A percentile compares a stretch with the other conserved stretches of the same genome.
Evolutionary conservation across 2,329 filamentous ascomycete species (phyloP).

Genomic region (Aspergillus neoniger): DNA sequence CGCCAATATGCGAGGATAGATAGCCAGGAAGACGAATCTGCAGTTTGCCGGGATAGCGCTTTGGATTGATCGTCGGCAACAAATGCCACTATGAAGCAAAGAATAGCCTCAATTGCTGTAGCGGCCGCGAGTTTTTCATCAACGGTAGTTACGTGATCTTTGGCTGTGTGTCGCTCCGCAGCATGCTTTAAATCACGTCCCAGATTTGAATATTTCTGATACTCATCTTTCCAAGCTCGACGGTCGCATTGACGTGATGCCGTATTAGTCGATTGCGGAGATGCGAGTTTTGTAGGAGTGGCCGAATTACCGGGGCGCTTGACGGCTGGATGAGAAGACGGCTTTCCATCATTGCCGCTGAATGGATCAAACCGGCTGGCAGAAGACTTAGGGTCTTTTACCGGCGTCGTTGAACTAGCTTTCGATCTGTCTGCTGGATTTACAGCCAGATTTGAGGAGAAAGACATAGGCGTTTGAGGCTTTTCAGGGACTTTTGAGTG

Average conservation of each 20-base stretch:
- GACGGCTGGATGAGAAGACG: conserved; percentile 35
- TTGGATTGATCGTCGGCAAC: conserved; percentile 46
- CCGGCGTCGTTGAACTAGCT: conserved; percentile 42
- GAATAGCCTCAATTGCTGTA: conserved; percentile 47
- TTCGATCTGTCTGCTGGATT: conserved; percentile 28
- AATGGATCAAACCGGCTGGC: conserved; percentile 43
- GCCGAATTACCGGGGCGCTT: conserved; percentile 33
- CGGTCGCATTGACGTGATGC: conserved; percentile 37
- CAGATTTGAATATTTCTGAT: conserved; percentile 44
- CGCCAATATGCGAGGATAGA: conserved; percentile 51
- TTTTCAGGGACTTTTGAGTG: conserved; percentile 42
- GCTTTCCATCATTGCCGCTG: conserved; percentile 42
- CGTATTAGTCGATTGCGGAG: conserved; percentile 29
- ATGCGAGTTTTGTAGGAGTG: conserved; percentile 30
- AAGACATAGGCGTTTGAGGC: conserved; percentile 37
- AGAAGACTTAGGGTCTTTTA: conserved; percentile 43
- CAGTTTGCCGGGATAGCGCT: conserved; percentile 37
- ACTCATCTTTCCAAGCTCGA: conserved; percentile 47
- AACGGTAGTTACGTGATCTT: conserved; percentile 29
- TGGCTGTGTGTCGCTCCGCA: conserved; percentile 39
- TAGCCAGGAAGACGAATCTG: conserved; percentile 48
- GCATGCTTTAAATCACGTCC: conserved; percentile 51
- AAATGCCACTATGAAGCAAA: conserved; percentile 52
- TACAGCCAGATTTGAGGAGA: conserved; percentile 38
- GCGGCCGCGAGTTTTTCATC: conserved; percentile 43